Conservation (phyloP, 805 yeast species). For the Cyberlindnera petersonii region DNA sequence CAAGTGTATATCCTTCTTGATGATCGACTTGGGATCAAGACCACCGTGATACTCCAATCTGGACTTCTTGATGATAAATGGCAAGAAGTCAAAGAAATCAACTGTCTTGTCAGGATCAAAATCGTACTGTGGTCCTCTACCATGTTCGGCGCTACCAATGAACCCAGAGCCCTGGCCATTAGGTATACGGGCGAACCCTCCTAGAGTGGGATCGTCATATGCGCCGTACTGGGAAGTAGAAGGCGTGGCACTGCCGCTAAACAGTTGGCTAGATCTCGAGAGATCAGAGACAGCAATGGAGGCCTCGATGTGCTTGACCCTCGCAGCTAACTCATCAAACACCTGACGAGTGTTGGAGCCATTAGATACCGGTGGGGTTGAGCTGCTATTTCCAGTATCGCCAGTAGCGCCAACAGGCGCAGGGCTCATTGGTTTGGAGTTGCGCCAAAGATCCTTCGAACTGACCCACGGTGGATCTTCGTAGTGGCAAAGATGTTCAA, state of each 20-base stretch:
- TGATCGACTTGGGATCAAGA: slow-evolving; percentile 43
- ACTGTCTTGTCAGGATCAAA: slow-evolving; percentile 34
- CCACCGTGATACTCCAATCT: slow-evolving; percentile 50
- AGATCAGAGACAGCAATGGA: slow-evolving; percentile 36
- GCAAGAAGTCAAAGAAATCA: slow-evolving; percentile 41
- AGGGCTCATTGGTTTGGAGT: slow-evolving; percentile 22
- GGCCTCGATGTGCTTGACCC: slow-evolving; percentile 44
- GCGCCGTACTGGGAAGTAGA: too few species aligned
- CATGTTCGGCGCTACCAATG: slow-evolving; percentile 1
- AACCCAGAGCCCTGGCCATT: slow-evolving; percentile 2
- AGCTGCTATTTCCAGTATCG: too few species aligned
- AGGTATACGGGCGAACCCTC: too few species aligned
- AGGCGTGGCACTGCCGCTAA: too few species aligned
- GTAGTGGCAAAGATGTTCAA: slow-evolving; percentile 51
- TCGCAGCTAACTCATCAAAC: slow-evolving; percentile 35
- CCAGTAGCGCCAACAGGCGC: neutral
- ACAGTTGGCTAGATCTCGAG: too few species aligned
- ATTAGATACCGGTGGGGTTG: too few species aligned
- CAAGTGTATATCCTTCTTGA: slow-evolving; percentile 43
- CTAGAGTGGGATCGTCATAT: too few species aligned
- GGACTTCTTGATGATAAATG: slow-evolving; percentile 39
- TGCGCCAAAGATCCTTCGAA: slow-evolving; percentile 42
- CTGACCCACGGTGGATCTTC: slow-evolving; percentile 58
- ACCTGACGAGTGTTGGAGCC: too few species aligned
- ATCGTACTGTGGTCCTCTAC: slow-evolving; percentile 13